These are phyloP conservation scores for Inga laurina DNA, from an alignment of 306 rosid genomes.

Conservation along the genomic window DNA sequence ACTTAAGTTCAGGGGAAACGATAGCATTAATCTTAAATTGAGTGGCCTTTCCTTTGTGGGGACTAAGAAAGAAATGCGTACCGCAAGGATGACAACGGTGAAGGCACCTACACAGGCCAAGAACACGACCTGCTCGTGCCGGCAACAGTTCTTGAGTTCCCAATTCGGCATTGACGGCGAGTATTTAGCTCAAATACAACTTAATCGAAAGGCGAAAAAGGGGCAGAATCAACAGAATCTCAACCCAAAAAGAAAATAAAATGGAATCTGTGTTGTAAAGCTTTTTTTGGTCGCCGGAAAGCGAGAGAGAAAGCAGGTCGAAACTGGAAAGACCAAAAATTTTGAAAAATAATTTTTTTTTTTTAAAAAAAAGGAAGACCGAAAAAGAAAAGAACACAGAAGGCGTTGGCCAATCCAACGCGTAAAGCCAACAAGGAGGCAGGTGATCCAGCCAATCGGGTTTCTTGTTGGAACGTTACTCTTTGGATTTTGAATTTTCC, in stretches of 20 bases:
- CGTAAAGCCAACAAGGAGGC: background rate
- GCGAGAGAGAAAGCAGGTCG: background rate
- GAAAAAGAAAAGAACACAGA: background rate
- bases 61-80: slow-evolving; percentile 34
- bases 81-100: slow-evolving; percentile 75
- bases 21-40: background rate
- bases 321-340: background rate
- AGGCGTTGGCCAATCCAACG: slow-evolving; percentile 4
- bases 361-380: background rate
- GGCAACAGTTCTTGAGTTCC: slow-evolving; percentile 86
- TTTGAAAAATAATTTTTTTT: background rate
- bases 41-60: background rate
- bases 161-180: slow-evolving; percentile 70
- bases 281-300: background rate
- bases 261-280: background rate
- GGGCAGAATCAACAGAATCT: background rate
- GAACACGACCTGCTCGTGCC: slow-evolving; percentile 73
- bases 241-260: background rate
- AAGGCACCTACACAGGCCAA: slow-evolving; percentile 61
- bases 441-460: background rate
- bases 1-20: background rate
- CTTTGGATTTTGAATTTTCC: background rate
- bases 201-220: background rate
- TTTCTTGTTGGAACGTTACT: background rate
- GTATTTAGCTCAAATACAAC: background rate